Conservation (phyloP, 345 rosid species). For the Microcos paniculata region DNA sequence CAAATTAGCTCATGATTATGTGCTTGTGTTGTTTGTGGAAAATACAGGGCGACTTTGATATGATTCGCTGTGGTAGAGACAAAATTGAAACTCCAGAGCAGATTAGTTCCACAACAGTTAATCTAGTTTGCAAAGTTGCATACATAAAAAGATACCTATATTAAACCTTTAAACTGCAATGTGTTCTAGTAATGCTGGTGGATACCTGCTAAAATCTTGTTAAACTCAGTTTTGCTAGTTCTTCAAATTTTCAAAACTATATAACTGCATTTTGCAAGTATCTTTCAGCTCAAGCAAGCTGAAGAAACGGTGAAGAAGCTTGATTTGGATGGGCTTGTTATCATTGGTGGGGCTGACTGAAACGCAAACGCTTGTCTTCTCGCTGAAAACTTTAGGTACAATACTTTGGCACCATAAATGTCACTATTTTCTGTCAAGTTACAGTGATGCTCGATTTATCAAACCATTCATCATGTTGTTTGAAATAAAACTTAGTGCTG, state of each 20-base stretch:
- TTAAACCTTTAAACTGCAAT: neutral
- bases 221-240: neutral
- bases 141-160: neutral
- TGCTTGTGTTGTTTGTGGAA: no score
- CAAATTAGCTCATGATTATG: no score
- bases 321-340: constrained; percentile 90
- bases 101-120: constrained; percentile 35
- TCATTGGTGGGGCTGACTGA: constrained; percentile 98
- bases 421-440: neutral
- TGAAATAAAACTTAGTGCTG: neutral
- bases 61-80: constrained; percentile 99
- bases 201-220: neutral
- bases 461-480: neutral
- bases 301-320: constrained; percentile 89
- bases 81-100: constrained; percentile 98
- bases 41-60: constrained; percentile 92
- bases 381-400: constrained; percentile 86
- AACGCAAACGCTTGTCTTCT: constrained; percentile 97
- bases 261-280: neutral
- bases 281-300: constrained; percentile 88
- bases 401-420: neutral
- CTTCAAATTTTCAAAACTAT: neutral
- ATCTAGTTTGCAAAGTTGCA: neutral
- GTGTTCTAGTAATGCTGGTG: neutral
- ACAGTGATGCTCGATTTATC: neutral